phyloP scores from a whole-genome alignment of 2,329 filamentous ascomycete genomes.

The Cladobotryum mycophilum region DNA sequence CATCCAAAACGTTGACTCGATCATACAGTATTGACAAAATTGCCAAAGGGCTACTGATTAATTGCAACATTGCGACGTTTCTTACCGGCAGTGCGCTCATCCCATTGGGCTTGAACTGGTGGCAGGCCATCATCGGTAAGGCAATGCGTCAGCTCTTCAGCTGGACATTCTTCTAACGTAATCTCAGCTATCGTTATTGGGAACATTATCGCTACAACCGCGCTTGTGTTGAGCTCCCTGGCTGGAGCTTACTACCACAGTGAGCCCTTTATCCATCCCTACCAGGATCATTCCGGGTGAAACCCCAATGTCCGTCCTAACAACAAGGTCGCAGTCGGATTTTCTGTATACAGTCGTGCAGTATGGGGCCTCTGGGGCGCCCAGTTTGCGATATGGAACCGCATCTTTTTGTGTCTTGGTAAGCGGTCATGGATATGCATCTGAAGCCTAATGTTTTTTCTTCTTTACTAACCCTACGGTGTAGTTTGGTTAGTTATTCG shows the following conservation, averaged over 20 bases:
- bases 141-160: not conserved
- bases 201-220: constrained; percentile 32
- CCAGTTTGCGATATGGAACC: constrained; percentile 36
- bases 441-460: not conserved
- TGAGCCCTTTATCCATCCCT: constrained; percentile 15
- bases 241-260: constrained; percentile 37
- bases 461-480: constrained; percentile 5
- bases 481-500: constrained; percentile 19
- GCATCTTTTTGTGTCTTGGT: constrained; percentile 37
- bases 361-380: constrained; percentile 38
- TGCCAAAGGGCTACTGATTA: constrained; percentile 38
- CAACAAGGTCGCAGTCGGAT: constrained; percentile 22
- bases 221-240: constrained; percentile 37
- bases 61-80: constrained; percentile 38
- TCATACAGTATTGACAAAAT: not conserved
- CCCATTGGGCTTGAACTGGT: constrained; percentile 34
- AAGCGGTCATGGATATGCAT: constrained; percentile 6
- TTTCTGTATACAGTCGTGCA: constrained; percentile 32
- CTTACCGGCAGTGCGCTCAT: constrained; percentile 37
- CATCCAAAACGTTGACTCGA: not conserved
- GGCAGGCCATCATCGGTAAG: constrained; percentile 37
- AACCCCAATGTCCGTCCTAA: no score
- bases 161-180: not conserved
- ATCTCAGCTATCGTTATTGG: constrained; percentile 29
- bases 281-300: not conserved